A percentile compares a stretch with the other conserved stretches of the same genome.
phyloP scores from a whole-genome alignment of 2,329 filamentous ascomycete genomes.

The Endocalyx cinctus region DNA sequence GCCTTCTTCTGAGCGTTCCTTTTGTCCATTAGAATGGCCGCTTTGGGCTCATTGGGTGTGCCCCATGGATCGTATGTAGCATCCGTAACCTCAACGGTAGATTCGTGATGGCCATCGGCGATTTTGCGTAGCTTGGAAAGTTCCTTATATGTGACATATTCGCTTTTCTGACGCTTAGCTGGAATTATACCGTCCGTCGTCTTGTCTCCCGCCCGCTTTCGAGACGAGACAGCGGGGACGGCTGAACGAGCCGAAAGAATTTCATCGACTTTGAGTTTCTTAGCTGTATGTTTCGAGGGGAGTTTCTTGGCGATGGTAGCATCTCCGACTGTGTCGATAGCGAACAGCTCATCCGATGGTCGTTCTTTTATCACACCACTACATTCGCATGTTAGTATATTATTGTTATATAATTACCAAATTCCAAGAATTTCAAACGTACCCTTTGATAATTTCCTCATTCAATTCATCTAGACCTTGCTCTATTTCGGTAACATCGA shows the following conservation, averaged over 20 bases:
- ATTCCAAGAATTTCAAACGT: too few relatives aligned
- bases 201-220: slow-evolving; percentile 69
- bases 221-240: slow-evolving; percentile 70
- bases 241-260: slow-evolving; percentile 83
- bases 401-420: too few relatives aligned
- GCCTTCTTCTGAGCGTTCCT: slow-evolving; percentile 56
- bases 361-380: slow-evolving; percentile 86
- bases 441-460: slow-evolving; percentile 89
- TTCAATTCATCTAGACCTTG: slow-evolving; percentile 78
- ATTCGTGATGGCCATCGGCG: slow-evolving; percentile 66
- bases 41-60: slow-evolving; percentile 31
- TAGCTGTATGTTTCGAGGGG: slow-evolving; percentile 63
- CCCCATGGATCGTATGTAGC: slow-evolving; percentile 78
- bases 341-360: slow-evolving; percentile 77
- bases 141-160: slow-evolving; percentile 83
- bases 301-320: slow-evolving; percentile 58
- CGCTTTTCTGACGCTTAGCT: slow-evolving; percentile 69
- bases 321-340: slow-evolving; percentile 72
- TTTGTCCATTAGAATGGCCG: slow-evolving; percentile 30
- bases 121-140: slow-evolving; percentile 72
- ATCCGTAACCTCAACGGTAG: slow-evolving; percentile 51
- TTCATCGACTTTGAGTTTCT: slow-evolving; percentile 83
- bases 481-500: slow-evolving; percentile 84
- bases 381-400: slow-evolving; percentile 9
- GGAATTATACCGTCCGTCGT: slow-evolving; percentile 69